These are phyloP conservation scores for Alternaria burnsii DNA, from an alignment of 2,329 filamentous ascomycete species.

Conservation along the genomic window DNA sequence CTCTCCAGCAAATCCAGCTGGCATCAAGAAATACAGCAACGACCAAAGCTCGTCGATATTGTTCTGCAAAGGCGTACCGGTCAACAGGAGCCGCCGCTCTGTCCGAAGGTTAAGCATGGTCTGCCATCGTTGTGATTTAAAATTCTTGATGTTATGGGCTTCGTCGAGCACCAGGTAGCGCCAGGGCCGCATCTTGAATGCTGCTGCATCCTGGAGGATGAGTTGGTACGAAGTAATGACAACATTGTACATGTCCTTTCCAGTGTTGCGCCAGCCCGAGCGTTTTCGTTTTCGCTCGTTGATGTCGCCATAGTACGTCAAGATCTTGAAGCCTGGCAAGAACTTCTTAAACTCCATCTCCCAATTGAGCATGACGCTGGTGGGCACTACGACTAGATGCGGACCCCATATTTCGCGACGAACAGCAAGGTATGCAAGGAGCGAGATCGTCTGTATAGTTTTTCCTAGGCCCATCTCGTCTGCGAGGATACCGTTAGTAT, in stretches of 20 bases:
- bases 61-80: constrained; percentile 95
- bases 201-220: constrained; percentile 90
- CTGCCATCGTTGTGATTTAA: constrained; percentile 97
- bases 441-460: constrained; percentile 95
- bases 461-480: constrained; percentile 99
- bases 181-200: constrained; percentile 92
- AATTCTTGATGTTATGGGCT: constrained; percentile 99
- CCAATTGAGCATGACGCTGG: constrained; percentile 99
- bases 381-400: constrained; percentile 94
- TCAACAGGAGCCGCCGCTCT: constrained; percentile 83
- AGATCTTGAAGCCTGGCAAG: constrained; percentile 95
- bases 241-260: constrained; percentile 82
- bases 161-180: constrained; percentile 99
- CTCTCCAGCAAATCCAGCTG: constrained; percentile 81
- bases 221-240: constrained; percentile 98
- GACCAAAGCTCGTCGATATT: constrained; percentile 98
- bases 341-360: constrained; percentile 99
- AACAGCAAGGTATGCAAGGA: constrained; percentile 91
- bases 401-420: constrained; percentile 93
- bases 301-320: constrained; percentile 94
- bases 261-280: constrained; percentile 90
- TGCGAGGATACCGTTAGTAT: constrained; percentile 93
- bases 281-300: constrained; percentile 93
- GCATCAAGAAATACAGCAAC: constrained; percentile 94
- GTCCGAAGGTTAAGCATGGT: constrained; percentile 94